Percentiles rank a stretch among this genome's conserved stretches.
phyloP scores from a whole-genome alignment of 2,329 filamentous ascomycete genomes.

The Sporothrix schenckii region DNA sequence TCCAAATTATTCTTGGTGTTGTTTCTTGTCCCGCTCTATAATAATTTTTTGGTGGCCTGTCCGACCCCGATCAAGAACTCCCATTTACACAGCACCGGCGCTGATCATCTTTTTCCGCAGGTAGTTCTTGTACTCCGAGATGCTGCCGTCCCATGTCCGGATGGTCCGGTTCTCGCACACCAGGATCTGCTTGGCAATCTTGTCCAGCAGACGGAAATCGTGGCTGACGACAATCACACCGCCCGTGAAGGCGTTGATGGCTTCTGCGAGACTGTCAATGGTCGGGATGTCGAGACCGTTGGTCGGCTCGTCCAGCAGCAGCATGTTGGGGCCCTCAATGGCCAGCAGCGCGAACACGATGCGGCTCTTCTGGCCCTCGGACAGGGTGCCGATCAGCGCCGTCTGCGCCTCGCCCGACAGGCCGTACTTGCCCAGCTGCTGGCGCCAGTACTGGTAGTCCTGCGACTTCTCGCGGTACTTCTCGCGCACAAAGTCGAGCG shows the following conservation, averaged over 20 bases:
- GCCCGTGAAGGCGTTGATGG: slow-evolving; percentile 93
- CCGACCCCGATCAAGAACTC: neutral
- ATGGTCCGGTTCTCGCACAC: slow-evolving; percentile 99
- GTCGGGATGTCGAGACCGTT: slow-evolving; percentile 99
- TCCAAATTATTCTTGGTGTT: slow-evolving; percentile 14
- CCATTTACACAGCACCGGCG: slow-evolving; percentile 75
- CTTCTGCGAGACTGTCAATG: slow-evolving; percentile 95
- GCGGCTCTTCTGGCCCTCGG: slow-evolving; percentile 95
- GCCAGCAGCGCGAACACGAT: slow-evolving; percentile 97
- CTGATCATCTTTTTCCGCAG: slow-evolving; percentile 98
- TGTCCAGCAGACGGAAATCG: slow-evolving; percentile 98
- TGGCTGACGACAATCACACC: slow-evolving; percentile 98
- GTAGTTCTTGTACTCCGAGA: slow-evolving; percentile 97
- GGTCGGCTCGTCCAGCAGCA: slow-evolving; percentile 96
- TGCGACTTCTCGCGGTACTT: slow-evolving; percentile 88
- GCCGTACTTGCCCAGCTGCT: slow-evolving; percentile 94
- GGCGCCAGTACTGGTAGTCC: slow-evolving; percentile 99
- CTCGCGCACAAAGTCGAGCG: slow-evolving; percentile 95
- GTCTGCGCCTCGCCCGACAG: slow-evolving; percentile 92
- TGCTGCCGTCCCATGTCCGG: slow-evolving; percentile 81
- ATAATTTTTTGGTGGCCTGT: slow-evolving; percentile 6
- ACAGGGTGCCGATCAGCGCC: slow-evolving; percentile 94
- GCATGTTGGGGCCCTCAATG: slow-evolving; percentile 96
- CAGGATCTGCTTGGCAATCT: slow-evolving; percentile 99
- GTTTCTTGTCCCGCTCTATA: slow-evolving; percentile 29